These are phyloP conservation scores for Kandelia obovata DNA, from an alignment of 345 rosid genomes.

Conservation along the genomic window DNA sequence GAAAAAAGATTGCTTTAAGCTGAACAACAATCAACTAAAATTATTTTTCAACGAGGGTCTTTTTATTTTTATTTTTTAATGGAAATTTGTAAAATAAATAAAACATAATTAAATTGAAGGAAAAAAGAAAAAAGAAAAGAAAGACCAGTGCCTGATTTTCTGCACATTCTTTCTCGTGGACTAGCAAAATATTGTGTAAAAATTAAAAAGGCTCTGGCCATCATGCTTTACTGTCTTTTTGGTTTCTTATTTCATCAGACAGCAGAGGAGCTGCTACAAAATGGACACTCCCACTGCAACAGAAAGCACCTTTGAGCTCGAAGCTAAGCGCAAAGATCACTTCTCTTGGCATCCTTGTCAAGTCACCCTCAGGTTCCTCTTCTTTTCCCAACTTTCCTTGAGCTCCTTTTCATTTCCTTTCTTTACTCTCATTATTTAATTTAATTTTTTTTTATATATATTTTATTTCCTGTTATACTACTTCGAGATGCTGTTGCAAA, in stretches of 20 bases:
- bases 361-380: slow-evolving; percentile 20
- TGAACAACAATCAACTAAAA: too few relatives aligned
- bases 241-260: background rate
- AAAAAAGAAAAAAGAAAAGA: too few relatives aligned
- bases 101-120: too few relatives aligned
- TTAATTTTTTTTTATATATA: background rate
- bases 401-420: background rate
- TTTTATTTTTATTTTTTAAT: too few relatives aligned
- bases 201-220: too few relatives aligned
- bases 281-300: slow-evolving; percentile 5
- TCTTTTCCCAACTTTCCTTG: background rate
- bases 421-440: background rate
- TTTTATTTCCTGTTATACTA: background rate
- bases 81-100: too few relatives aligned
- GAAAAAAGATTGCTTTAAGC: too few relatives aligned
- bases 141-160: too few relatives aligned
- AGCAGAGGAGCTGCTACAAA: background rate
- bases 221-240: background rate
- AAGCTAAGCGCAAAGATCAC: slow-evolving; percentile 23
- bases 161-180: too few relatives aligned
- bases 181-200: too few relatives aligned
- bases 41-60: too few relatives aligned
- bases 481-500: too few relatives aligned
- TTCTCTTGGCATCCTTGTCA: slow-evolving; percentile 22
- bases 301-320: slow-evolving; percentile 8